A percentile compares a stretch with the other conserved stretches of the same genome.
Evolutionary conservation across 106 monocot species (phyloP).

Genomic region (Apostasia shenzhenica): DNA sequence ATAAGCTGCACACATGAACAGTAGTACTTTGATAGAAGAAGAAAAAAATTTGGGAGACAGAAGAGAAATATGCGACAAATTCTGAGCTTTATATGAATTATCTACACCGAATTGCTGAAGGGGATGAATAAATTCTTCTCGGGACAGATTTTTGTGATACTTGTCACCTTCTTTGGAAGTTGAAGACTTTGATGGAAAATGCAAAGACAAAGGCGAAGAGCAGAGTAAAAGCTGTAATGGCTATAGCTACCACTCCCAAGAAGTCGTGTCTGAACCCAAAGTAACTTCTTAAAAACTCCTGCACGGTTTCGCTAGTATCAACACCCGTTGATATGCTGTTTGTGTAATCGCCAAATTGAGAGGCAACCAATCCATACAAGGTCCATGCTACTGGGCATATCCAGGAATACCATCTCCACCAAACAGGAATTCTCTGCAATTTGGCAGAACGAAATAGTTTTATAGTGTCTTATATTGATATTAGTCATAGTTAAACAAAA

Average conservation of each 20-base stretch:
- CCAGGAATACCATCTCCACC: slow-evolving; percentile 48
- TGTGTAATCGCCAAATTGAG: slow-evolving; percentile 25
- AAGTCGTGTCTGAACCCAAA: slow-evolving; percentile 19
- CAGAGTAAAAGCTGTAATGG: slow-evolving; percentile 7
- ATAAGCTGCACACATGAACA: too few relatives aligned
- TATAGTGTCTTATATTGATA: too few relatives aligned
- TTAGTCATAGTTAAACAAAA: too few relatives aligned
- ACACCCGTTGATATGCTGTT: neutral
- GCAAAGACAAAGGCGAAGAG: slow-evolving; percentile 24
- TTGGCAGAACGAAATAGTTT: too few relatives aligned
- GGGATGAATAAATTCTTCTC: too few relatives aligned
- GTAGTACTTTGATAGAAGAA: too few relatives aligned
- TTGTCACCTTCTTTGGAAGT: slow-evolving; percentile 22
- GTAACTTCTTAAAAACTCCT: slow-evolving; percentile 8
- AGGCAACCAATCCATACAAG: slow-evolving; percentile 20
- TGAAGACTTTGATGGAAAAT: slow-evolving; percentile 15
- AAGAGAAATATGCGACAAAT: too few relatives aligned
- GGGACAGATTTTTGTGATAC: too few relatives aligned
- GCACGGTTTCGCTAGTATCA: slow-evolving; percentile 7
- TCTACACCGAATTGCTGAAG: too few relatives aligned
- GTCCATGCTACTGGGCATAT: slow-evolving; percentile 30
- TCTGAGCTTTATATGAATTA: too few relatives aligned
- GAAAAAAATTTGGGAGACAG: too few relatives aligned
- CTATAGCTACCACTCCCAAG: slow-evolving; percentile 2
- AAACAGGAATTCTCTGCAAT: slow-evolving; percentile 27